Base-by-base conservation (phyloP, 768 basidiomycete genomes). In the Hygrophoropsis aurantiaca region DNA sequence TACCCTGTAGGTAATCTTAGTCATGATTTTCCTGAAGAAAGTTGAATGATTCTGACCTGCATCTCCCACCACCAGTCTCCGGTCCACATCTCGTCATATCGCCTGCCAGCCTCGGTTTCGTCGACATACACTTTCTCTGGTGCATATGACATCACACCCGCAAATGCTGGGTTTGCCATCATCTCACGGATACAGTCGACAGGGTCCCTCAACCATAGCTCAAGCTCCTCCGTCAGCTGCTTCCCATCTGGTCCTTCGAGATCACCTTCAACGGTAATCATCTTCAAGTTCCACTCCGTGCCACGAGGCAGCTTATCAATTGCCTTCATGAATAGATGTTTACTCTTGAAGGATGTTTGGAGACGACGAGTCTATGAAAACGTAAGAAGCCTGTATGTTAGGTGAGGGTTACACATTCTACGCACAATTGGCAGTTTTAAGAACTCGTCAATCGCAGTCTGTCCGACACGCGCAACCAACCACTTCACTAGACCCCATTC, bases 81-180 rank as follows among this genome's bases (percentile, higher is more conserved):
- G 1, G 67, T 70, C 56, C 63, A 67, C 66, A 72, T 72, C 50
- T 74, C 68, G 18, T 60, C 53, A 42, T 58, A 72, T 9, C 65
- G 45, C 3, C 61, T 53, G 2, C 53, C 57, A 5, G 53, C 44
- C 6, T 46, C 25, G 11, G 39, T 51, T 3, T 45, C 15, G 23
- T 46, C 52, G 4, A 20, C 20, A 39, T 55, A 72, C 0, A 70
- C 51, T 11, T 56, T 49, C 13, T 54, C 47, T 0, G 71, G 67
- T 16, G 47, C 56, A 45, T 68, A 74, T 2, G 42, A 16, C 32
- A 74, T 57, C 5, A 56, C 18, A 4, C 63, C 54, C 0, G 44
- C 36, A 26, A 72, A 65, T 13, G 41, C 51, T 1, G 65, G 64
- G 38, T 69, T 67, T 0, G 49, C 48, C 6, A 67, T 34, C 3